Evolutionary conservation across 73 alveolate genomes (phyloP), one percentile per base, ranked within the genome.

Genomic region (Paramecium caudatum): DNA sequence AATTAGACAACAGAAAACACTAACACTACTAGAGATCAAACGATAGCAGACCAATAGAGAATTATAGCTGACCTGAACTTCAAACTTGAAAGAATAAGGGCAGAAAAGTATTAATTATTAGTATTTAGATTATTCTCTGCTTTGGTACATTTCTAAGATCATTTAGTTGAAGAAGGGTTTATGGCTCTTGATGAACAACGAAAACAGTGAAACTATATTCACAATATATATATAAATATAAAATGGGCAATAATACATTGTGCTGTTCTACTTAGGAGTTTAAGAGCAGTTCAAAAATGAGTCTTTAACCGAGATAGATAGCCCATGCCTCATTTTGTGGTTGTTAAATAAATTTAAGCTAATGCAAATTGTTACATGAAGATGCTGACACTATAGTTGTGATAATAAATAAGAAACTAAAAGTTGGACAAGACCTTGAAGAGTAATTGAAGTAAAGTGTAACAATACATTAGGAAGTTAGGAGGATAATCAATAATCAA

Each of bases 241-340:
- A 68, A 41, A 74, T 74, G 88, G 88, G 88, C 21, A 74, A 74
- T 74, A 74, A 74, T 9, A 39, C 88, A 12, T 2, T 41, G 7
- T 74, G 88, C 43, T 74, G 88, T 25, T 19, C 47, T 19, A 30
- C 62, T 7, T 63, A 9, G n/a, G 19, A 21, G 5, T 74, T 74
- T 74, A 30, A 43, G 41, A 74, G 27, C 13, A 41, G 21, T 21
- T 41, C 43, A 37, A 45, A 36, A 41, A 2, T 37, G 69, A 41
- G 88, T n/a, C 27, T 68, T 25, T 34, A 68, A 34, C 88, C 88
- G 36, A 41, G 43, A n/a, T 12, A 16, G 8, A 32, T 47, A 3
- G 88, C 88, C 43, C 43, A 39, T 16, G 65, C 69, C 55, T 41
- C 88, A 37, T 74, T 17, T 21, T 27, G 25, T 23, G 88, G 88